Conservation (phyloP, 2,329 filamentous ascomycete genomes). For the Taxawa tesnikishii region DNA sequence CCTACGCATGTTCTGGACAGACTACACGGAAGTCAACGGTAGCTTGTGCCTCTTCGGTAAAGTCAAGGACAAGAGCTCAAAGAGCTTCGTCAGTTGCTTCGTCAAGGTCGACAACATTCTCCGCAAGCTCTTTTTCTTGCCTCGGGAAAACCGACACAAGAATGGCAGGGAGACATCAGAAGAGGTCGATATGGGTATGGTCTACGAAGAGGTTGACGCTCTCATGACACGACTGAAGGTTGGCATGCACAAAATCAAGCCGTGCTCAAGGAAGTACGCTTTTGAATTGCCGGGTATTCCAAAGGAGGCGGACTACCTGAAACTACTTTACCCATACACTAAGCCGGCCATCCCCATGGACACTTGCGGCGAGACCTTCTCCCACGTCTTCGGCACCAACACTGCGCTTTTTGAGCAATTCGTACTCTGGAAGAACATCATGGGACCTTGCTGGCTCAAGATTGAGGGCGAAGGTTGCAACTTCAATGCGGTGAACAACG, state of each 20-base stretch:
- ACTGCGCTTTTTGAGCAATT: conserved; percentile 96
- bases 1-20: conserved; percentile 90
- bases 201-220: conserved; percentile 77
- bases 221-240: conserved; percentile 84
- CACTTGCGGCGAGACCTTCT: conserved; percentile 74
- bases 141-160: conserved; percentile 51
- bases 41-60: conserved; percentile 93
- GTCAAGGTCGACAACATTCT: conserved; percentile 92
- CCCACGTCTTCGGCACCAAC: conserved; percentile 84
- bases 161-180: conserved; percentile 60
- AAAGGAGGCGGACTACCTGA: conserved; percentile 81
- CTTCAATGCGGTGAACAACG: conserved; percentile 75
- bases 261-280: conserved; percentile 80
- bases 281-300: conserved; percentile 85
- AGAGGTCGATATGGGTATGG: conserved; percentile 73
- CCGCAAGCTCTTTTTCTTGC: conserved; percentile 85
- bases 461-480: conserved; percentile 63
- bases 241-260: conserved; percentile 85
- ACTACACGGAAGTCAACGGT: conserved; percentile 87
- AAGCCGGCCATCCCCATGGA: conserved; percentile 63
- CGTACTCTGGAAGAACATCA: conserved; percentile 96
- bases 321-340: conserved; percentile 89
- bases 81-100: conserved; percentile 77
- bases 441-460: conserved; percentile 96
- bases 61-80: conserved; percentile 76